phyloP scores from a whole-genome alignment of 208 protist species.

The Crithidia expoeki region DNA sequence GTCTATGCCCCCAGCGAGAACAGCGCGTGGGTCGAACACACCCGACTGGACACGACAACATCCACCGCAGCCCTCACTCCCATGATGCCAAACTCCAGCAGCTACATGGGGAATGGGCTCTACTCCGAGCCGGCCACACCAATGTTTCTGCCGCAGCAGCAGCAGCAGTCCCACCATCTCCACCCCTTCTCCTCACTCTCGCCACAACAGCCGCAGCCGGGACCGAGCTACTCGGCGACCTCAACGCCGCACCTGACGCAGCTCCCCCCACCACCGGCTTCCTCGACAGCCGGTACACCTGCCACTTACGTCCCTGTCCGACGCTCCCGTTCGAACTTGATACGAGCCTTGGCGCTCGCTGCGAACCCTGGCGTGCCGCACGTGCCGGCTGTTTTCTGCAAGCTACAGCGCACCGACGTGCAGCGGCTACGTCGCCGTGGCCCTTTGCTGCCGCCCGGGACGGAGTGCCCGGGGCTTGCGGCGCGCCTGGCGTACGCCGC shows the following conservation, averaged over 20 bases:
- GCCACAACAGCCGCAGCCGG: slow-evolving; percentile 3
- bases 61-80: slow-evolving; percentile 13
- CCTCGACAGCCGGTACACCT: background rate
- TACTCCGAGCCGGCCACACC: slow-evolving; percentile 23
- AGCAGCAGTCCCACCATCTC: background rate
- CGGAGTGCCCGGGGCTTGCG: slow-evolving; percentile 26
- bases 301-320: background rate
- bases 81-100: slow-evolving; percentile 5
- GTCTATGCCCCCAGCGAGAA: slow-evolving; percentile 28
- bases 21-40: slow-evolving; percentile 29
- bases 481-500: slow-evolving; percentile 28
- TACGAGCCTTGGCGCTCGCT: background rate
- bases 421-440: slow-evolving; percentile 20
- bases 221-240: slow-evolving; percentile 4
- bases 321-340: slow-evolving; percentile 4
- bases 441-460: slow-evolving; percentile 11
- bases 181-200: background rate
- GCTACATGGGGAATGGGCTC: background rate
- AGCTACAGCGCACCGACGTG: slow-evolving; percentile 25
- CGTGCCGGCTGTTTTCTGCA: slow-evolving; percentile 27
- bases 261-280: background rate
- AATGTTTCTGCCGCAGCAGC: slow-evolving; percentile 15
- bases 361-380: background rate
- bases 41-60: background rate
- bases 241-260: slow-evolving; percentile 15